Conservation (phyloP, 495 filamentous ascomycete species). For the Annulohypoxylon bovei region DNA sequence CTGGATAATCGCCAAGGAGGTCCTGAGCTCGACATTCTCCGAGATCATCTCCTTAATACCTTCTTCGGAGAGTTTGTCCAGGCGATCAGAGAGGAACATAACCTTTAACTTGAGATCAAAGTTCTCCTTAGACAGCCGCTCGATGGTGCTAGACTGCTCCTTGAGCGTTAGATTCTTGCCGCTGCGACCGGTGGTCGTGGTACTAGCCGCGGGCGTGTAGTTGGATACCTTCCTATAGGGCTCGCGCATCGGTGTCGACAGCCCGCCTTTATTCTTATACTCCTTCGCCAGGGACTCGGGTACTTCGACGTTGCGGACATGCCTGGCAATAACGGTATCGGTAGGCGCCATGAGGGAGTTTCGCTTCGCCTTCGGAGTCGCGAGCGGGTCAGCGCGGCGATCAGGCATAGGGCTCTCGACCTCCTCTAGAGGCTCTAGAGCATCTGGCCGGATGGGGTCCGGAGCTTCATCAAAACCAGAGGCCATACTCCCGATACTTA, state of each 20-base stretch:
- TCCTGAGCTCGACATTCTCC: constrained; percentile 95
- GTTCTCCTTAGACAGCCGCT: constrained; percentile 93
- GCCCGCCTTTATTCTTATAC: constrained; percentile 70
- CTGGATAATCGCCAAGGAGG: constrained; percentile 83
- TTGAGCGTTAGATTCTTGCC: constrained; percentile 91
- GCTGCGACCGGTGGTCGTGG: constrained; percentile 67
- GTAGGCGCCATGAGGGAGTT: constrained; percentile 70
- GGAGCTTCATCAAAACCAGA: constrained; percentile 84
- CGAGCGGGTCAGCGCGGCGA: constrained; percentile 45
- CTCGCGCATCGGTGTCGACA: constrained; percentile 59
- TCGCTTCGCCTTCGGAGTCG: constrained; percentile 61
- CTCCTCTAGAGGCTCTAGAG: constrained; percentile 62
- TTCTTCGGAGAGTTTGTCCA: constrained; percentile 94
- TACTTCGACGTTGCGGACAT: constrained; percentile 86
- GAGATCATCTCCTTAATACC: constrained; percentile 96
- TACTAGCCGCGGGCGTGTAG: constrained; percentile 56
- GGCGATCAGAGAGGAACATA: constrained; percentile 91
- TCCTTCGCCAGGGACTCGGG: constrained; percentile 88
- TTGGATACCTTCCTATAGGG: constrained; percentile 57
- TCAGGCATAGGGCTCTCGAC: constrained; percentile 53
- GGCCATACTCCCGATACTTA: constrained; percentile 94
- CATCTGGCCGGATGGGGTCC: constrained; percentile 62
- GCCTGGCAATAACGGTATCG: constrained; percentile 88
- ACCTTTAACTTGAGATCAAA: constrained; percentile 98
- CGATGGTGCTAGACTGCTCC: constrained; percentile 96